Evolutionary conservation across 805 yeast species (phyloP).

Genomic region (Schwanniomyces vanrijiae): DNA sequence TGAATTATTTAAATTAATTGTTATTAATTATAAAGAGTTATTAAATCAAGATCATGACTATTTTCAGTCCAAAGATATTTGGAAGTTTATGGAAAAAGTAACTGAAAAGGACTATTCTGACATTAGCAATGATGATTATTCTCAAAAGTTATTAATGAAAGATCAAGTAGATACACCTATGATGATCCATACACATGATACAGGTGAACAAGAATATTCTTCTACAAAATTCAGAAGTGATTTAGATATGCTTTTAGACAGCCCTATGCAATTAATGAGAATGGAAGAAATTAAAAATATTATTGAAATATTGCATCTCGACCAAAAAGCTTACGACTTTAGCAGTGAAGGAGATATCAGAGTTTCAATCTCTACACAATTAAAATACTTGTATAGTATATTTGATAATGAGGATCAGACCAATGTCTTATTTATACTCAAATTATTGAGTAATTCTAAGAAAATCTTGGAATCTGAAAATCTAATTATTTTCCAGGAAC

Average conservation of each 20-base stretch:
- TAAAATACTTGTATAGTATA: slow-evolving; percentile 9
- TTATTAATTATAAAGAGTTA: slow-evolving; percentile 35
- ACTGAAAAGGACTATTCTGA: slow-evolving; percentile 18
- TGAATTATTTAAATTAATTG: slow-evolving; percentile 35
- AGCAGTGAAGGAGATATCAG: background rate
- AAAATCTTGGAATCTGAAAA: slow-evolving; percentile 5
- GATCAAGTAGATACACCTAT: slow-evolving; percentile 36
- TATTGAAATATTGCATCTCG: slow-evolving; percentile 6
- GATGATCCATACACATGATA: slow-evolving; percentile 23
- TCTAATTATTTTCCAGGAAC: slow-evolving; percentile 6
- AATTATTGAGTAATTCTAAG: slow-evolving; percentile 10
- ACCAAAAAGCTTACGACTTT: slow-evolving; percentile 2
- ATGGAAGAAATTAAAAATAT: slow-evolving; percentile 17
- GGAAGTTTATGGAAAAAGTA: slow-evolving; percentile 33
- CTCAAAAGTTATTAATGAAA: slow-evolving; percentile 15
- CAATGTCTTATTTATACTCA: slow-evolving; percentile 8
- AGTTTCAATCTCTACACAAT: slow-evolving; percentile 1
- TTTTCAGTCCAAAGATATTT: slow-evolving; percentile 29
- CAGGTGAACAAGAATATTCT: slow-evolving; percentile 18
- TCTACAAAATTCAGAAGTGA: slow-evolving; percentile 26
- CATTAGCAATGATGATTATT: background rate
- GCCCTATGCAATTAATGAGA: slow-evolving; percentile 8
- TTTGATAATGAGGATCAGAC: slow-evolving; percentile 1
- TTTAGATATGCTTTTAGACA: slow-evolving; percentile 19
- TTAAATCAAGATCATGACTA: slow-evolving; percentile 31